Conservation (phyloP, 495 filamentous ascomycete genomes). For the Cudoniella acicularis region DNA sequence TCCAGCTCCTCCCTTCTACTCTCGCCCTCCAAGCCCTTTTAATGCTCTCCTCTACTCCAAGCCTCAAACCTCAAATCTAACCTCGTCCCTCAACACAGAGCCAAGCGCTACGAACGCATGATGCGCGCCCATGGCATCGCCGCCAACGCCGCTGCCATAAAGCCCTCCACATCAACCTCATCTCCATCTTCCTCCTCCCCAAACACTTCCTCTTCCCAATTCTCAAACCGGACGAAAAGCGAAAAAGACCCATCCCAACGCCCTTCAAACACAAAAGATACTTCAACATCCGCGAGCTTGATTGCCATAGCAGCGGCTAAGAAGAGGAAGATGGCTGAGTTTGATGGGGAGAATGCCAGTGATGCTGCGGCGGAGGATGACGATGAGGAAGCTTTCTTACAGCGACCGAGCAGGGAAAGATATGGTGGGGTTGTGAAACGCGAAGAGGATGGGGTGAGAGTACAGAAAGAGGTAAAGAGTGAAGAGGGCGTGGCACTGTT, state of each 20-base stretch:
- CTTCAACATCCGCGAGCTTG: not conserved
- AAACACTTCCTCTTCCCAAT: too few species aligned
- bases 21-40: not conserved
- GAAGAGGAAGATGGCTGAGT: not conserved
- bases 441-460: not conserved
- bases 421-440: not conserved
- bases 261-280: conserved; percentile 19
- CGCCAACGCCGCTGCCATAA: conserved; percentile 22
- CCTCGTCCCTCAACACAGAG: conserved; percentile 32
- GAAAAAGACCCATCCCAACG: not conserved
- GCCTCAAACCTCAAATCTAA: not conserved
- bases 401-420: not conserved
- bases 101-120: conserved; percentile 63
- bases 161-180: conserved; percentile 16
- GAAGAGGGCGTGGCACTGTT: too few species aligned
- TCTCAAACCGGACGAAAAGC: conserved; percentile 12
- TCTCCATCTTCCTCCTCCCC: too few species aligned
- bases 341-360: not conserved
- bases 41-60: not conserved
- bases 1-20: not conserved
- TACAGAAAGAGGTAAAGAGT: conserved; percentile 5
- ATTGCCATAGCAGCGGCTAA: not conserved
- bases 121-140: conserved; percentile 53
- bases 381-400: not conserved
- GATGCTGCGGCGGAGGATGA: not conserved